Base-by-base conservation (phyloP, 208 protist species). In the Trichomonas gallinae region DNA sequence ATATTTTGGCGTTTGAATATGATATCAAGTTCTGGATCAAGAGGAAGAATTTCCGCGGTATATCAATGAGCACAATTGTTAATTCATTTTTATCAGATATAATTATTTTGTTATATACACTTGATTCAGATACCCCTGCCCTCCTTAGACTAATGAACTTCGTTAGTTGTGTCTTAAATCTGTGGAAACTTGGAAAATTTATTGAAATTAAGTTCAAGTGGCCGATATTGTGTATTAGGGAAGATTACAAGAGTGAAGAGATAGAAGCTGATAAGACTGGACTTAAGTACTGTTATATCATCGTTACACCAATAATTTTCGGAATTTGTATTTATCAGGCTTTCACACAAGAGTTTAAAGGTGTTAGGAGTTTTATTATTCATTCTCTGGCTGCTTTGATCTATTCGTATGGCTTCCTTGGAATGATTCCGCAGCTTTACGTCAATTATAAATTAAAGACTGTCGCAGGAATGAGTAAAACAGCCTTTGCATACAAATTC, bases 351-450 rank as follows among this genome's bases (percentile, higher is more conserved):
- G 49, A 96, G 26, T 81, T 82, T 44, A 45, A 23, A 44, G 42
- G 49, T 10, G 21, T 46, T 15, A 45, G 46, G 3, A 36, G 21
- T 31, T 96, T 38, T 38, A 31, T 96, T 11, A 91, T 83, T 38
- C 36, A 17, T 96, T n/a, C n/a, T 21, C 2, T 63, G 2, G 63
- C 40, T 46, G 34, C 98, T 98, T 58, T 17, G 36, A 44, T 96
- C 13, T 99, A 98, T 97, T 98, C 98, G 44, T 99, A 99, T 97
- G 98, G 98, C 6, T 99, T 99, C 97, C 99, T 99, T 34, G 98
- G 99, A 98, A 99, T 99, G 98, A 99, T 98, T 17, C 99, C 99
- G 17, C 99, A 99, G 97, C 98, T 99, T 91, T 99, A 99, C 97
- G 99, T 99, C 96, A 99, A 99, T 97, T 99, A 99, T 97, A 99